Evolutionary conservation across 306 rosid genomes (phyloP), one percentile per base, ranked within the genome.

Genomic region (Sicyos edulis): DNA sequence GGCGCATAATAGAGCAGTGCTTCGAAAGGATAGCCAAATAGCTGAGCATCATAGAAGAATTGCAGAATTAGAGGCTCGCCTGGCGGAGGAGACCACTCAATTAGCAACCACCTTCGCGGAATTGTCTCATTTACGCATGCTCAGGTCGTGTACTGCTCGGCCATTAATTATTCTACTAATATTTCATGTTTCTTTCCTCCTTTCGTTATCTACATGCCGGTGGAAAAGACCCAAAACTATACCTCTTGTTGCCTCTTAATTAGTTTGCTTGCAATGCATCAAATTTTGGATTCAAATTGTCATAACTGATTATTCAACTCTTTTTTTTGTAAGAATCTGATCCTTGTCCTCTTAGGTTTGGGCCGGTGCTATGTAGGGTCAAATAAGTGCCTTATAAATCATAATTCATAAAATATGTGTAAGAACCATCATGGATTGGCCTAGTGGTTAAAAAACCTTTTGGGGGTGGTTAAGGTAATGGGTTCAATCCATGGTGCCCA

Each of bases 21-120:
- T 88, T 60, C 80, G 96, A 78, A 92, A 88, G 78, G 88, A 88
- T 77, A 87, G 95, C 50, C 88, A 88, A 80, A 71, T 87, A 77
- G 20, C 66, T 0, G 92, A 86, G 74, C 91, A 82, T 85, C 82
- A 66, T n/a, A 83, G 87, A 77, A 88, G 61, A 76, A 73, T 93
- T 29, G 74, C 54, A 21, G 80, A 74, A 15, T 72, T 90, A 13
- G 80, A 84, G 74, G 51, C 0, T 49, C 81, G 81, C 13, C 16
- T 88, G 47, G 53, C 47, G 67, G 77, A 59, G 58, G 97, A 93
- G 82, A 17, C 53, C 26, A n/a, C 49, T 1, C 83, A 64, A 73
- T 50, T 82, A 78, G 72, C 44, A 26, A 63, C 70, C 17, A 65
- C 88, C 63, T 58, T 78, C 74, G 60, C 74, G 10, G 96, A 87